Evolutionary conservation across 2,329 filamentous ascomycete species (phyloP).

Genomic region (Helminthosporium solani): DNA sequence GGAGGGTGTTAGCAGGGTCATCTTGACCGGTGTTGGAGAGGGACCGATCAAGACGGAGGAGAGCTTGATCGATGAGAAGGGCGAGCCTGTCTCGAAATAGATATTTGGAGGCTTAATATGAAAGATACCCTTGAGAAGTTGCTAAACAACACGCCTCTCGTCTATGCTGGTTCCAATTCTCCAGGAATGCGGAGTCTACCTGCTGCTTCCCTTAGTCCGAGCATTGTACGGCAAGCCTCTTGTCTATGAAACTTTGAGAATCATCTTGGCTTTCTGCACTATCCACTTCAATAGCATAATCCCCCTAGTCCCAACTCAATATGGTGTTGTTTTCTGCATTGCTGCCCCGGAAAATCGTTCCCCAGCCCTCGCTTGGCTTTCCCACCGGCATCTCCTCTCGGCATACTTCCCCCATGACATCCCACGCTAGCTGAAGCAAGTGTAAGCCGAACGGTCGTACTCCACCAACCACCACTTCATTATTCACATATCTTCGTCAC

Average conservation of each 20-base stretch:
- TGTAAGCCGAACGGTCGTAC: background rate
- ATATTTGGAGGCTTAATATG: background rate
- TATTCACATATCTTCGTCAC: too few relatives aligned
- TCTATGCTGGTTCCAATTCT: too few relatives aligned
- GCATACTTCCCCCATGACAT: background rate
- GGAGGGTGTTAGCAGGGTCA: constrained; percentile 82
- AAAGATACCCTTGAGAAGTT: background rate
- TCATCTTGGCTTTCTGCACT: too few relatives aligned
- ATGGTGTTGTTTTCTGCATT: background rate
- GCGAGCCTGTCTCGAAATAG: constrained; percentile 25
- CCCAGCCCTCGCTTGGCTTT: background rate
- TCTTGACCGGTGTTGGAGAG: constrained; percentile 87
- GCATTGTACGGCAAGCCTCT: too few relatives aligned
- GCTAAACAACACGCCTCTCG: too few relatives aligned
- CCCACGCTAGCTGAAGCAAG: background rate
- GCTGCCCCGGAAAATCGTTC: background rate
- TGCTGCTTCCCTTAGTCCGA: too few relatives aligned
- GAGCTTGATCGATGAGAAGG: constrained; percentile 68
- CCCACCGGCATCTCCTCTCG: background rate
- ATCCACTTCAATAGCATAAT: too few relatives aligned
- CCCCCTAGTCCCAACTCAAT: too few relatives aligned
- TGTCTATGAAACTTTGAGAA: too few relatives aligned
- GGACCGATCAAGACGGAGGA: constrained; percentile 80
- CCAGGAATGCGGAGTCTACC: too few relatives aligned
- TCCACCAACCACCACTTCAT: background rate